phyloP scores from a whole-genome alignment of 306 rosid genomes.

The peach (Prunus persica) region Prunus_persica_NCBIv2 NC_034010.1:15961001-15961500 shows the following conservation, averaged over 20 bases:
- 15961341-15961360: too few relatives aligned
- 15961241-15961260: not conserved
- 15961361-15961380: too few relatives aligned
- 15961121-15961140: slow-evolving; percentile 24
- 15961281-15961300: not conserved
- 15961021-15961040: slow-evolving; percentile 42
- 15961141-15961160: slow-evolving; percentile 16
- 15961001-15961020: slow-evolving; percentile 41
- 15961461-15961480: too few relatives aligned
- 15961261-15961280: not conserved
- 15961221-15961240: not conserved
- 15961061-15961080: slow-evolving; percentile 45
- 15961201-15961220: not conserved
- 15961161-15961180: not conserved
- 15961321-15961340: too few relatives aligned
- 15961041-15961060: slow-evolving; percentile 43
- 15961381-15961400: too few relatives aligned
- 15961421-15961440: not conserved
- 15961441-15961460: not conserved
- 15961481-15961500: too few relatives aligned
- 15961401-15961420: not conserved
- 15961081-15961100: slow-evolving; percentile 15
- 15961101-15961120: slow-evolving; percentile 15
- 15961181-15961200: not conserved
- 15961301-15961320: not conserved